These are phyloP conservation scores for Parathielavia appendiculata DNA, from an alignment of 495 filamentous ascomycete species.

Conservation along the genomic window DNA sequence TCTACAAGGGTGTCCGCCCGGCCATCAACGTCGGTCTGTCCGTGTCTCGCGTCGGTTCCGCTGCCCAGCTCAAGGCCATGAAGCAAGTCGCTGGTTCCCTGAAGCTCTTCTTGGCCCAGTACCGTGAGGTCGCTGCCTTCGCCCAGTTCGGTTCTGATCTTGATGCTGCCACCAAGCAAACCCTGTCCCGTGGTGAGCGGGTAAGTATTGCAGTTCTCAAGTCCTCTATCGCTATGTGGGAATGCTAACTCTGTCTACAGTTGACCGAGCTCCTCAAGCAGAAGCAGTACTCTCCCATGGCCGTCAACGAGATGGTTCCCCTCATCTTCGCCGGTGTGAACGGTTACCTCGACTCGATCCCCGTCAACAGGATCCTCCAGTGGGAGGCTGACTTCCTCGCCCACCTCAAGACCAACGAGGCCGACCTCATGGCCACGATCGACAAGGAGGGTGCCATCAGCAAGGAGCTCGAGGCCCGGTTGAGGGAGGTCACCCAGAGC, in stretches of 20 bases:
- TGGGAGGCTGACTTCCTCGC: constrained; percentile 94
- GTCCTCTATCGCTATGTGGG: neutral
- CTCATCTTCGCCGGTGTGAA: constrained; percentile 99
- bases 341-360: constrained; percentile 81
- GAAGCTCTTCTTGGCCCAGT: constrained; percentile 99
- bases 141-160: constrained; percentile 99
- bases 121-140: constrained; percentile 99
- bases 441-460: constrained; percentile 93
- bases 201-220: constrained; percentile 47
- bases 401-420: constrained; percentile 84
- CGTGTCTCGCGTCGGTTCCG: constrained; percentile 98
- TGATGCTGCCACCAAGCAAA: constrained; percentile 98
- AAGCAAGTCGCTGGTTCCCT: constrained; percentile 99
- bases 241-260: constrained; percentile 41
- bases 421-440: constrained; percentile 77
- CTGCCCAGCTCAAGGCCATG: constrained; percentile 99
- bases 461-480: constrained; percentile 86
- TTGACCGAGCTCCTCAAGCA: constrained; percentile 97
- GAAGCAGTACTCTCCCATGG: constrained; percentile 99
- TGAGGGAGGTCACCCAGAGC: constrained; percentile 68
- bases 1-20: constrained; percentile 99
- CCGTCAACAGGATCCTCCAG: constrained; percentile 76
- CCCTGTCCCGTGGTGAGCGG: constrained; percentile 96
- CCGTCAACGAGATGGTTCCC: constrained; percentile 98
- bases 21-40: constrained; percentile 99